Conservation (phyloP, 140 eudicot genomes). For the Oenanthe javanica region DNA sequence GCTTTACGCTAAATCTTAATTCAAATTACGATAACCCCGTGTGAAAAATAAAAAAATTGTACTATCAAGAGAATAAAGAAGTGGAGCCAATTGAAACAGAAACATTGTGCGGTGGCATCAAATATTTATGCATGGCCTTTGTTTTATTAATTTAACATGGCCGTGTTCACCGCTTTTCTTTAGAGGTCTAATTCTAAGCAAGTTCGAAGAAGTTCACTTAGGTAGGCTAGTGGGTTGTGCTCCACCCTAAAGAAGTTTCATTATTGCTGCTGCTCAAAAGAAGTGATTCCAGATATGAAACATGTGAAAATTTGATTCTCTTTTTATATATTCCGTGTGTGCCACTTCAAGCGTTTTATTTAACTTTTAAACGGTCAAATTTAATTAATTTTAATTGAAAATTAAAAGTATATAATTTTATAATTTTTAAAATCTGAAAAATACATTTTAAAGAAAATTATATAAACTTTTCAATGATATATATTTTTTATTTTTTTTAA, state of each 20-base stretch:
- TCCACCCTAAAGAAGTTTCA: conserved; percentile 3
- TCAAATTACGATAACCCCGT: conserved; percentile 5
- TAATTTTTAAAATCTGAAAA: no score
- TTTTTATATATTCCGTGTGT: no score
- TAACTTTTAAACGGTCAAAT: no score
- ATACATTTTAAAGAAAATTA: no score
- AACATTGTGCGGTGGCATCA: neutral
- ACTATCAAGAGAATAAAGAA: conserved; percentile 11
- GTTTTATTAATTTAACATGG: neutral
- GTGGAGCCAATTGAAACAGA: conserved; percentile 5
- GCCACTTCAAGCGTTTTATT: no score
- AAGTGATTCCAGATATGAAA: conserved; percentile 7
- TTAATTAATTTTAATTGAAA: no score
- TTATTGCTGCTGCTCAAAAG: conserved; percentile 5
- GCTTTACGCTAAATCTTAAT: neutral
- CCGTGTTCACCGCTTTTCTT: conserved; percentile 14
- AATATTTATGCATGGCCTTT: neutral
- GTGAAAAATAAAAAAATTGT: conserved; percentile 7
- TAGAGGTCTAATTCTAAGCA: neutral
- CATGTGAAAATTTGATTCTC: conserved; percentile 24
- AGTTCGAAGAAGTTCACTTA: neutral
- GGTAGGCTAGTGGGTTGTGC: neutral
- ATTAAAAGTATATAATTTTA: no score
- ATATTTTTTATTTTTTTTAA: no score
- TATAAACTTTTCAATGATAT: no score